A percentile compares a stretch with the other conserved stretches of the same genome.
These are phyloP conservation scores for Ogataea pilisensis DNA, from an alignment of 805 yeast species.

Conservation along the genomic window DNA sequence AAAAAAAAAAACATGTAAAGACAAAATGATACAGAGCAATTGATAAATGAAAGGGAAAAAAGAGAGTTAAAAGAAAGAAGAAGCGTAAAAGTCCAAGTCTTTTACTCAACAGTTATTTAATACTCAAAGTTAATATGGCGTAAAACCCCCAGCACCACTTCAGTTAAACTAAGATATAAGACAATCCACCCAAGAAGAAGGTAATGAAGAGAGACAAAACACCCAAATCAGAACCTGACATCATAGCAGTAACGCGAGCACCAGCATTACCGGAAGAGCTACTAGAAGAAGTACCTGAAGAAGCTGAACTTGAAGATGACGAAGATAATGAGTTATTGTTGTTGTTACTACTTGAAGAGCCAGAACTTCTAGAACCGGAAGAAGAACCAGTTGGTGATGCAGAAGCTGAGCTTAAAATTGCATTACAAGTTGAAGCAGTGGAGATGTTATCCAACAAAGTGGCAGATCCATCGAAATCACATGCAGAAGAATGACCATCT, in stretches of 20 bases:
- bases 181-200: conserved; percentile 42
- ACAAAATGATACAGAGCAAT: too few species aligned
- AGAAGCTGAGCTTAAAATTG: conserved; percentile 44
- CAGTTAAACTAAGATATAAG: conserved; percentile 29
- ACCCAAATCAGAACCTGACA: conserved; percentile 28
- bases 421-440: conserved; percentile 41
- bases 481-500: conserved; percentile 45
- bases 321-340: too few species aligned
- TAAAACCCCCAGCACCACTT: too few species aligned
- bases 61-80: too few species aligned
- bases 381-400: conserved; percentile 30
- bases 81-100: too few species aligned
- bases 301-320: conserved; percentile 7
- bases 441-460: conserved; percentile 42
- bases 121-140: too few species aligned
- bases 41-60: too few species aligned
- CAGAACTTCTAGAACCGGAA: conserved; percentile 13
- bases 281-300: conserved; percentile 23
- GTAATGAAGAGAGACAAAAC: conserved; percentile 32
- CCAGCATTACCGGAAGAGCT: conserved; percentile 26
- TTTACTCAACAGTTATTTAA: too few species aligned
- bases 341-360: conserved; percentile 2
- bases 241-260: conserved; percentile 20
- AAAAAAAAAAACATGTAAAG: too few species aligned
- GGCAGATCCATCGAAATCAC: conserved; percentile 72